Evolutionary conservation across 2,329 filamentous ascomycete species (phyloP).

Genomic region (Meredithiella fracta): DNA sequence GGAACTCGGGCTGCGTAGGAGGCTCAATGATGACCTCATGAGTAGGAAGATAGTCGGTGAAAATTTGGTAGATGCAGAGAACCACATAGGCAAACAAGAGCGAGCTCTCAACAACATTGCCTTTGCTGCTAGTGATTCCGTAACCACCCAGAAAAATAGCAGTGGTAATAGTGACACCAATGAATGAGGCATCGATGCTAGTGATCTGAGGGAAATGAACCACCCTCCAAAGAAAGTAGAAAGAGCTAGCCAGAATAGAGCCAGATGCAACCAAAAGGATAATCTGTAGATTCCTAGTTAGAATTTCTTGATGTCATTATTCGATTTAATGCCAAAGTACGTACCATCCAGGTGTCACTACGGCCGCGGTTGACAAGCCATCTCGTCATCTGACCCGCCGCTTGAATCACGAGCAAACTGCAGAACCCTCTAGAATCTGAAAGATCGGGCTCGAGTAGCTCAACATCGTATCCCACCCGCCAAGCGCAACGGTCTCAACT

Average conservation of each 20-base stretch:
- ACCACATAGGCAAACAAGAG: slow-evolving; percentile 92
- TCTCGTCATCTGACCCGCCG: slow-evolving; percentile 79
- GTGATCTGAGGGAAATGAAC: slow-evolving; percentile 84
- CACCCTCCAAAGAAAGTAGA: slow-evolving; percentile 94
- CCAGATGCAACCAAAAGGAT: slow-evolving; percentile 73
- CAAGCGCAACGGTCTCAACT: slow-evolving; percentile 63
- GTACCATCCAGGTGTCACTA: slow-evolving; percentile 94
- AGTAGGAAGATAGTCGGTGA: slow-evolving; percentile 83
- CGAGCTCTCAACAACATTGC: slow-evolving; percentile 89
- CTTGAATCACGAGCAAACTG: slow-evolving; percentile 87
- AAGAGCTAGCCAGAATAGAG: slow-evolving; percentile 78
- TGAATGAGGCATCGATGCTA: slow-evolving; percentile 81
- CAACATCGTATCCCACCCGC: slow-evolving; percentile 75
- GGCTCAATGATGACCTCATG: slow-evolving; percentile 39
- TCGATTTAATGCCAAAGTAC: not conserved
- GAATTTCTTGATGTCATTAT: slow-evolving; percentile 3
- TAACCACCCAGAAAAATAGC: slow-evolving; percentile 85
- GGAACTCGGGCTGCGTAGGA: slow-evolving; percentile 63
- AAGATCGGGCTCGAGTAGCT: slow-evolving; percentile 87
- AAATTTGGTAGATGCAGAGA: slow-evolving; percentile 98
- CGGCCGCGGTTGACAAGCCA: slow-evolving; percentile 88
- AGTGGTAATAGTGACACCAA: slow-evolving; percentile 82
- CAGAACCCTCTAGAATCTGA: slow-evolving; percentile 88
- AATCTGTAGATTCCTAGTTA: slow-evolving; percentile 46
- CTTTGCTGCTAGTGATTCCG: slow-evolving; percentile 83